Evolutionary conservation across 176 grass and related monocot species (phyloP), one percentile per base, ranked within the genome.

Genomic region (Saccharum officinarum): DNA sequence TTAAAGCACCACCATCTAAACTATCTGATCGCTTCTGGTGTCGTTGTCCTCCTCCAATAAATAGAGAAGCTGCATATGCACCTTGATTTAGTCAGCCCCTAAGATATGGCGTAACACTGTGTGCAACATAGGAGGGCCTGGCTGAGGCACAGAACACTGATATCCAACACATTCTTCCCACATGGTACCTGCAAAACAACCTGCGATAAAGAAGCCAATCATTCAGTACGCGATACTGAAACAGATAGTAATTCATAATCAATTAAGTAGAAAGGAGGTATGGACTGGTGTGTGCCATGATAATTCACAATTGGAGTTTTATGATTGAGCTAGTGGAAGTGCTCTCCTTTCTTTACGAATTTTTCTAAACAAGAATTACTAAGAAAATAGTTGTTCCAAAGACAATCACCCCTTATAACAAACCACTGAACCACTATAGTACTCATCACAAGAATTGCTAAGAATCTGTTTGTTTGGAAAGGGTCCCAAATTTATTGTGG

Each of bases 61-160:
- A 23, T 10, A 64, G 26, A 60, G 37, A 68, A 83, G 75, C 60
- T 83, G 31, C 30, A 77, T 76, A 63, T 18, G 17, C 80, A 76
- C 47, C 18, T 62, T 70, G 69, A 84, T 69, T 83, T 23, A 5
- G 12, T n/a, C 12, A 79, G 10, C 15, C 36, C 59, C 74, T 49
- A 79, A 9, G 45, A 68, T 15, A 33, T 55, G 40, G 17, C 17
- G 31, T 36, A 76, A 39, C 50, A 12, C 28, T 71, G 80, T 75
- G 68, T 80, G 76, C 81, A 91, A 70, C 31, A 64, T 8, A 64
- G 30, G 63, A 83, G 60, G 52, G 73, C 15, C n/a, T 16, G 62
- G 40, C 60, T 62, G 33, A 22, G 1, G 20, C 25, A 49, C 7
- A 75, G 30, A 31, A 7, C 44, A 42, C 65, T 67, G 40, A 26